A percentile compares a stretch with the other conserved stretches of the same genome.
Conservation (phyloP, 176 grass and related monocot genomes). For the Puccinellia tenuiflora region DNA sequence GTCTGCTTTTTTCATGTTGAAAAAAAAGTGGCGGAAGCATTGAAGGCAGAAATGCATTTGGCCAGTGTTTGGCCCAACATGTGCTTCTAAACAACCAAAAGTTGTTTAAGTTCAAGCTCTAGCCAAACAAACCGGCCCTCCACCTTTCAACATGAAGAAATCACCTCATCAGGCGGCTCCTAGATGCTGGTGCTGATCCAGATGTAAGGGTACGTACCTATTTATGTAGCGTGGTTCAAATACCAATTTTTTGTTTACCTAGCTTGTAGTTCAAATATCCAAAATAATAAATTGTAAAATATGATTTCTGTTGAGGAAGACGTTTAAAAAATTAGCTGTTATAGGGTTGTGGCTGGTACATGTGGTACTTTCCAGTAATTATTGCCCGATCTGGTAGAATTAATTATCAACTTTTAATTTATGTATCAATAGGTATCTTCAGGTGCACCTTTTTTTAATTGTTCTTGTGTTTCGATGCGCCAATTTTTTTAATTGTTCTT, state of each 20-base stretch:
- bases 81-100: no score
- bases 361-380: no score
- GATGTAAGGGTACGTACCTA: constrained; percentile 74
- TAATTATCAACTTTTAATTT: no score
- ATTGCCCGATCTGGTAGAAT: no score
- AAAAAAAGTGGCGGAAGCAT: constrained; percentile 75
- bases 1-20: constrained; percentile 61
- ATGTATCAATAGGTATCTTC: no score
- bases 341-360: no score
- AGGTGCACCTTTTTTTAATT: no score
- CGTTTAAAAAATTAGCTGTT: background rate
- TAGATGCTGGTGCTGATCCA: constrained; percentile 81
- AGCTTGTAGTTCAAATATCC: background rate
- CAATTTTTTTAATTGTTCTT: no score
- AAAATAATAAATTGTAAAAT: background rate
- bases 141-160: constrained; percentile 98
- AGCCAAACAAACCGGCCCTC: no score
- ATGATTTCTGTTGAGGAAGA: background rate
- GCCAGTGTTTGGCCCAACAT: no score
- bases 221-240: background rate
- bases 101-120: no score
- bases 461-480: no score
- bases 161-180: constrained; percentile 63
- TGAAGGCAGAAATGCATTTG: constrained; percentile 81
- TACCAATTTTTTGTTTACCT: background rate